Conservation (phyloP, 805 yeast genomes). For the Candida easanensis region DNA sequence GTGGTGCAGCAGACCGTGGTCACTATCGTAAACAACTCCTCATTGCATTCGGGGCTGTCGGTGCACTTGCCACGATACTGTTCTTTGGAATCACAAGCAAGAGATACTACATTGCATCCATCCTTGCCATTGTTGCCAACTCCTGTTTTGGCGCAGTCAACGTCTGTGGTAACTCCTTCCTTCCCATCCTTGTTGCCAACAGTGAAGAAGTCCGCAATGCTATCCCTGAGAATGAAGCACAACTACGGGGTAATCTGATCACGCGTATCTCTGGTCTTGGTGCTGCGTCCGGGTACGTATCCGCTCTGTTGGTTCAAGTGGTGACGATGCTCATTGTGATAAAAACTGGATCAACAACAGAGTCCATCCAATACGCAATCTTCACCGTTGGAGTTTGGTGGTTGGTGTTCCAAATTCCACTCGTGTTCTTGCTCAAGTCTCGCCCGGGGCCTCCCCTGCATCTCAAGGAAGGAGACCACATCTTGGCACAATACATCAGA, state of each 20-base stretch:
- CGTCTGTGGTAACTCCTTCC: constrained; percentile 74
- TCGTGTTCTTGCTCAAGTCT: constrained; percentile 44
- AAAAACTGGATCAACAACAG: constrained; percentile 35
- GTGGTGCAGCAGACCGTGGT: constrained; percentile 71
- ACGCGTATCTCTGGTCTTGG: constrained; percentile 64
- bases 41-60: constrained; percentile 54
- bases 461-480: constrained; percentile 16
- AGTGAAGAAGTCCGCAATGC: constrained; percentile 4
- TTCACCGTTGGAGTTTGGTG: constrained; percentile 74
- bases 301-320: constrained; percentile 68
- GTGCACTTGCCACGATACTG: constrained; percentile 51
- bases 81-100: constrained; percentile 38
- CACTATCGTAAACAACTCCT: constrained; percentile 55
- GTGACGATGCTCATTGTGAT: constrained; percentile 50
- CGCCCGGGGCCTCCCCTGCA: constrained; percentile 39
- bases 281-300: constrained; percentile 64
- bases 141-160: constrained; percentile 74
- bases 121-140: constrained; percentile 60
- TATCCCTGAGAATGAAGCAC: background rate
- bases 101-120: constrained; percentile 50
- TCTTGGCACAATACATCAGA: constrained; percentile 34
- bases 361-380: constrained; percentile 56
- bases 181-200: constrained; percentile 58
- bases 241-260: constrained; percentile 36
- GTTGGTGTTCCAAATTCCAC: constrained; percentile 67